Conservation (phyloP, 495 filamentous ascomycete genomes). For the Chaetomium tenue region DNA sequence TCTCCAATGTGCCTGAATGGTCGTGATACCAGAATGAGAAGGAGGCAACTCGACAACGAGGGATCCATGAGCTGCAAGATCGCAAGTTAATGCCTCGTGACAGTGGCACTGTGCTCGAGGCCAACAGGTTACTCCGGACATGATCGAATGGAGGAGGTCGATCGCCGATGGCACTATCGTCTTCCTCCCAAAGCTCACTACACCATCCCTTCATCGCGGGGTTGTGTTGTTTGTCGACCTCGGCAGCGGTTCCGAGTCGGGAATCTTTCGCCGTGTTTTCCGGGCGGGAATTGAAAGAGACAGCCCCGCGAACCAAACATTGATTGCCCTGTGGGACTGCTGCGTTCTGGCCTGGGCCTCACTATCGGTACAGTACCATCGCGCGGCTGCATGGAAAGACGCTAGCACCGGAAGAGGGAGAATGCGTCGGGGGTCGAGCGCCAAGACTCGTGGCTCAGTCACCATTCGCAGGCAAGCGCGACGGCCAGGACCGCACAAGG, state of each 20-base stretch:
- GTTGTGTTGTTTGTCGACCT: not conserved
- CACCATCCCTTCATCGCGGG: not conserved
- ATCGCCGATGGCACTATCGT: not conserved
- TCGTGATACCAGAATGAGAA: too few relatives aligned
- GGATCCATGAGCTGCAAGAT: not conserved
- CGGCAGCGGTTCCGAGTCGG: not conserved
- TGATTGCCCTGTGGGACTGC: not conserved
- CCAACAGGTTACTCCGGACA: too few relatives aligned
- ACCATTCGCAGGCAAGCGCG: not conserved
- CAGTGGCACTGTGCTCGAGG: not conserved
- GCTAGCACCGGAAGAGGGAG: not conserved
- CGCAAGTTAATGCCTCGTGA: not conserved
- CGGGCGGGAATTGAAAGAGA: too few relatives aligned
- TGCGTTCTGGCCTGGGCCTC: not conserved
- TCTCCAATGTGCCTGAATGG: not conserved
- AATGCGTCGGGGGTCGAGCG: not conserved
- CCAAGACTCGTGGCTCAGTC: slow-evolving; percentile 14
- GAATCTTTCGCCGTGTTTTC: not conserved
- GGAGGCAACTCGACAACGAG: not conserved
- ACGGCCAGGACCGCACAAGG: slow-evolving; percentile 21
- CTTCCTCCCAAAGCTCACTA: not conserved
- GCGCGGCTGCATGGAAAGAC: slow-evolving; percentile 11
- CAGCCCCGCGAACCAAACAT: not conserved
- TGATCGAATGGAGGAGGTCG: not conserved
- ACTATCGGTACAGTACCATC: not conserved